Evolutionary conservation across 148 eudicot genomes (phyloP), one percentile per base, ranked within the genome.

Genomic region (Silene uniflora): DNA sequence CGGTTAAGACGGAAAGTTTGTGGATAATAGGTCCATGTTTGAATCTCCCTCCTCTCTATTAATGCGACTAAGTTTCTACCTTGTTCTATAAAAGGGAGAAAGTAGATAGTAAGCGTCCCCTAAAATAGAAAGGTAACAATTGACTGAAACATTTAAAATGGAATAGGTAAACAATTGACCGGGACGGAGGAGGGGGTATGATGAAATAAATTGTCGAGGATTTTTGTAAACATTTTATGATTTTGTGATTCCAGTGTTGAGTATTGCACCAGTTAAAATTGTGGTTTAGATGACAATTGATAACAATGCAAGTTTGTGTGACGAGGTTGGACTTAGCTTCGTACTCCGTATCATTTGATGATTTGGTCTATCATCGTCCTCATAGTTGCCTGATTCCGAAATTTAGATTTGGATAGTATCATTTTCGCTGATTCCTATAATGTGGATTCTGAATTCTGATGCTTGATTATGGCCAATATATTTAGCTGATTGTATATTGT

Each of bases 401-500:
- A 23, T 62, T 6, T 62, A 14, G 67, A 62, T 11, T 62, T 10
- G 29, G 66, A 5, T 19, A 21, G 64, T 19, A 60, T 62, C 66
- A 22, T 24, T 23, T 62, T 49, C 24, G 5, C 35, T 24, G 32
- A 2, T 62, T 62, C 4, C 4, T 35, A 4, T 35, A 35, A 35
- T 39, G 0, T 39, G 44, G 44, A 3, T 2, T 62, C 11, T 14
- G 6, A 22, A 39, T 39, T 62, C 11, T 14, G 6, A 32, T 59
- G 21, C 54, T 46, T 67, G 8, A 22, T 24, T 49, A 10, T 74
- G 78, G 24, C 54, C 52, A 49, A 23, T 47, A 21, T 18, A 10
- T 65, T 61, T 58, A 75, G 67, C 72, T 85, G 73, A 71, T 62
- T 67, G 8, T 12, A 47, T 79, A 66, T 35, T 69, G 8, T 12